Evolutionary conservation across 75 land plant genomes (phyloP).

Genomic region (Selaginella moellendorffii): DNA sequence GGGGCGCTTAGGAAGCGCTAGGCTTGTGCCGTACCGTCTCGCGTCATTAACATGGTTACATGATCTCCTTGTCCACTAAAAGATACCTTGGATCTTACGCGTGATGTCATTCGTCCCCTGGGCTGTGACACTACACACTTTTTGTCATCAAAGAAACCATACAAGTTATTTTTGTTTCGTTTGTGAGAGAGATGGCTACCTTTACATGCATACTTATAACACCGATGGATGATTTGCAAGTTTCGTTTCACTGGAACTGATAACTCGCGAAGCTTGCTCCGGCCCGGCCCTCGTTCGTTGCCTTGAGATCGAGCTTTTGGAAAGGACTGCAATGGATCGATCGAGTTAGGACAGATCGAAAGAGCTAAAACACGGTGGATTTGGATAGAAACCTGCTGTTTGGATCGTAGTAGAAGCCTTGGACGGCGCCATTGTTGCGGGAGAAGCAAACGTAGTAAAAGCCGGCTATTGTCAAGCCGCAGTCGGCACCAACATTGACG

Average conservation of each 20-base stretch:
- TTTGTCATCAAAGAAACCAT: too few species aligned
- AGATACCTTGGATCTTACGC: background rate
- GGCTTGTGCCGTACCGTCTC: background rate
- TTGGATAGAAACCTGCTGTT: slow-evolving; percentile 67
- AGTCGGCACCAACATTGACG: slow-evolving; percentile 91
- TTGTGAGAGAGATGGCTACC: background rate
- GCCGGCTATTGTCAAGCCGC: slow-evolving; percentile 94
- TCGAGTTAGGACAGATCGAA: background rate
- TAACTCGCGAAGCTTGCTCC: slow-evolving; percentile 91
- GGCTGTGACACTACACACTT: background rate
- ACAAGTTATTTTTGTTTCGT: background rate
- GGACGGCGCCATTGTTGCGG: slow-evolving; percentile 80
- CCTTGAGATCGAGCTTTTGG: slow-evolving; percentile 75
- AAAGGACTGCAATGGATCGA: slow-evolving; percentile 29
- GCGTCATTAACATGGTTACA: background rate
- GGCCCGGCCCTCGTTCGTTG: slow-evolving; percentile 55
- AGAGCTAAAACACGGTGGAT: background rate
- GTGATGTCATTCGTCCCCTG: too few species aligned
- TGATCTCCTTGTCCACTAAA: background rate
- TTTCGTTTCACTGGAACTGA: slow-evolving; percentile 37
- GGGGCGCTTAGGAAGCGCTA: background rate
- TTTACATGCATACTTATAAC: background rate
- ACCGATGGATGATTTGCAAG: background rate
- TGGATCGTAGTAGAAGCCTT: slow-evolving; percentile 92
- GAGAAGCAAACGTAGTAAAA: slow-evolving; percentile 97